phyloP scores from a whole-genome alignment of 2,329 filamentous ascomycete species.

The Echinosphaeria canescens region DNA sequence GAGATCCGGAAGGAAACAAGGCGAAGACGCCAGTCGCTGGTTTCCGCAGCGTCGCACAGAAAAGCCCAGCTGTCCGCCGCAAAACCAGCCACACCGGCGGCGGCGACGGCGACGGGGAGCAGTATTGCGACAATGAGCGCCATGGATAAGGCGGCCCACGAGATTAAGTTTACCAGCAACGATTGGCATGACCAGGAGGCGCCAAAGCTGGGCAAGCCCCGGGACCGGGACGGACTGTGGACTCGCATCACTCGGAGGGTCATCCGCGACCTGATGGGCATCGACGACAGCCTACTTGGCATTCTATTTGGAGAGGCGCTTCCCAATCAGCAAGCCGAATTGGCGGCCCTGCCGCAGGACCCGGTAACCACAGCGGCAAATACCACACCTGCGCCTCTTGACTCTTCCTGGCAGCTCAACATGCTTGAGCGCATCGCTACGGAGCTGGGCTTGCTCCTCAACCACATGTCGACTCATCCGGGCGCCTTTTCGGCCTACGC shows the following conservation, averaged over 20 bases:
- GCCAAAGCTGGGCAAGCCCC: slow-evolving; percentile 11
- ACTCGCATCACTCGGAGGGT: slow-evolving; percentile 66
- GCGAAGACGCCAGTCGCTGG: slow-evolving; percentile 40
- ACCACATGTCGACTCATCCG: slow-evolving; percentile 60
- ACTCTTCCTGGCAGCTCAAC: slow-evolving; percentile 48
- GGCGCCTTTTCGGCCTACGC: slow-evolving; percentile 75
- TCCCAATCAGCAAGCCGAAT: slow-evolving; percentile 21
- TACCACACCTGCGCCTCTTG: slow-evolving; percentile 8
- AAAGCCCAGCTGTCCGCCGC: neutral
- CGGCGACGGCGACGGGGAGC: slow-evolving; percentile 10
- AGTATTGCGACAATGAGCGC: slow-evolving; percentile 10
- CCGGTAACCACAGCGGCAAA: slow-evolving; percentile 9
- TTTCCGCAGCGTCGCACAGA: slow-evolving; percentile 1
- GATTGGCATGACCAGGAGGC: slow-evolving; percentile 31
- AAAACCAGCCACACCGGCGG: slow-evolving; percentile 3
- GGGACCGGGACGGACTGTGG: slow-evolving; percentile 49
- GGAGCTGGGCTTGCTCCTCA: slow-evolving; percentile 68
- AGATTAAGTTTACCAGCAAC: slow-evolving; percentile 13
- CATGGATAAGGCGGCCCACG: slow-evolving; percentile 11
- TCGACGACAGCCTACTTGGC: slow-evolving; percentile 68
- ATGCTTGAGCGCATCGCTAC: slow-evolving; percentile 68
- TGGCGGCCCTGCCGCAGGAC: slow-evolving; percentile 23
- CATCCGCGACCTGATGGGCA: slow-evolving; percentile 73
- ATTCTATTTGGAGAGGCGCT: slow-evolving; percentile 73
- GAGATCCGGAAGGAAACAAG: slow-evolving; percentile 76